These are phyloP conservation scores for Sclerotinia minor DNA, from an alignment of 2,329 filamentous ascomycete genomes.

Conservation along the genomic window DNA sequence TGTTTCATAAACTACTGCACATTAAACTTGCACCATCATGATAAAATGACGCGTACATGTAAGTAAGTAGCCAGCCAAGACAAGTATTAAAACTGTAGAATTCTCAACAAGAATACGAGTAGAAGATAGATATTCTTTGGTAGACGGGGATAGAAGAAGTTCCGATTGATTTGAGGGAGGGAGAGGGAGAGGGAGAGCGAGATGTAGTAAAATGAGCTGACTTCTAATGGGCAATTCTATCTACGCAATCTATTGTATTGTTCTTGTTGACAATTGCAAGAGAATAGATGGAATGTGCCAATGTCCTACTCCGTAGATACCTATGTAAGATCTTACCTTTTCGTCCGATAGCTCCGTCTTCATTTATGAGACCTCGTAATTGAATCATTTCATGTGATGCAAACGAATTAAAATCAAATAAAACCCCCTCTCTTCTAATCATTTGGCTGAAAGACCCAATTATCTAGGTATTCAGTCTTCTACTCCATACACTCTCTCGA, in stretches of 20 bases:
- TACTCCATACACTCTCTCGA: neutral
- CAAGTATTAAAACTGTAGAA: neutral
- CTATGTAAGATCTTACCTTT: neutral
- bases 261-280: too few species aligned
- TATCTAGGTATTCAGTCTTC: neutral
- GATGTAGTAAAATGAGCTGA: too few species aligned
- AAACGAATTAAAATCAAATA: slow-evolving; percentile 15
- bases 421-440: neutral
- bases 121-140: too few species aligned
- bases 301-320: neutral
- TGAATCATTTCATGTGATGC: slow-evolving; percentile 22
- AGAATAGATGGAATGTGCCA: neutral
- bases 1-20: neutral
- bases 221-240: too few species aligned
- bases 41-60: slow-evolving; percentile 19
- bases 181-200: too few species aligned
- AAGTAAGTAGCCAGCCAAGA: slow-evolving; percentile 7
- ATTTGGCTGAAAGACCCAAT: neutral
- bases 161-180: too few species aligned
- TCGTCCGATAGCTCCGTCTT: neutral
- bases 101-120: too few species aligned
- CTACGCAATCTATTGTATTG: too few species aligned
- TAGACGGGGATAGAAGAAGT: too few species aligned
- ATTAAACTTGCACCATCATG: neutral
- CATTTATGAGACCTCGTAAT: slow-evolving; percentile 20